These are phyloP conservation scores for Zygosaccharomyces sapae DNA, from an alignment of 1,139 yeast species.

Conservation along the genomic window DNA sequence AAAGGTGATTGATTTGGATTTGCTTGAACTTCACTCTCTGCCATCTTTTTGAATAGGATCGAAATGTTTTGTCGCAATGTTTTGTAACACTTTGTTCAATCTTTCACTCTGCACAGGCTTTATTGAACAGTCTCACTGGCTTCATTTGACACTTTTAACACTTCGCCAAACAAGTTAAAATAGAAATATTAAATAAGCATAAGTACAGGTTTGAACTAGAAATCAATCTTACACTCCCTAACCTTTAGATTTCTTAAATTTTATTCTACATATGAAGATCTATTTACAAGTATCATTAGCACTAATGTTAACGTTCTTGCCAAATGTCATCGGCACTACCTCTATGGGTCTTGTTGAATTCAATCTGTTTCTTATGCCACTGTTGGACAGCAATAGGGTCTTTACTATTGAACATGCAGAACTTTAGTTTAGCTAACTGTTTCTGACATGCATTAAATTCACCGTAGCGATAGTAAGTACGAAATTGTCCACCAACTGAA, in stretches of 20 bases:
- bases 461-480: slow-evolving; percentile 80
- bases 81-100: neutral
- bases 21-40: slow-evolving; percentile 6
- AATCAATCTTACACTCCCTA: neutral
- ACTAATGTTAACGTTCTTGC: slow-evolving; percentile 40
- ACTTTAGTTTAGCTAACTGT: slow-evolving; percentile 72
- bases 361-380: slow-evolving; percentile 61
- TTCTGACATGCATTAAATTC: slow-evolving; percentile 64
- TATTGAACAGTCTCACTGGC: neutral
- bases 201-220: neutral
- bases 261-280: neutral
- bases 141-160: slow-evolving; percentile 1
- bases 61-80: too few species aligned
- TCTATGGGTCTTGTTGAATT: slow-evolving; percentile 50
- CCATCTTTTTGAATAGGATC: slow-evolving; percentile 1
- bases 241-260: neutral
- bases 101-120: neutral
- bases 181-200: neutral
- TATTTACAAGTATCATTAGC: slow-evolving; percentile 1
- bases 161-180: neutral
- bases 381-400: slow-evolving; percentile 57
- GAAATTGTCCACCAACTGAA: slow-evolving; percentile 83
- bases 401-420: slow-evolving; percentile 61
- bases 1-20: slow-evolving; percentile 7
- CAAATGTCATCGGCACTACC: slow-evolving; percentile 85